Percentiles rank a stretch among this genome's conserved stretches.
These are phyloP conservation scores for Graphilbum ipis-grandicollis DNA, from an alignment of 2,329 filamentous ascomycete species.

Conservation along the genomic window DNA sequence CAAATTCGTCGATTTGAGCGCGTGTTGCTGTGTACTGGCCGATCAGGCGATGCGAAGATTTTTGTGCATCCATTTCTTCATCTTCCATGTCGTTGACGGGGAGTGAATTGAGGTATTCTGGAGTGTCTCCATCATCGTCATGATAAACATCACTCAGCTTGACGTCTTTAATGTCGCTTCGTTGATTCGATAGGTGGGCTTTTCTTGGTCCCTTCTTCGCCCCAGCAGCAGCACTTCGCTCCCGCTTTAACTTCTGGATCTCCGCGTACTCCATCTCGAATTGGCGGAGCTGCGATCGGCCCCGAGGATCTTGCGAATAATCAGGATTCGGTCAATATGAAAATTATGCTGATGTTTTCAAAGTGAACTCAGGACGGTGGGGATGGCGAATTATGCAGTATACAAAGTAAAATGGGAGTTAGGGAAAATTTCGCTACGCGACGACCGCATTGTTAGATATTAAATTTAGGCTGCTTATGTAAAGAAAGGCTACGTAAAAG, in stretches of 20 bases:
- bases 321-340: too few relatives aligned
- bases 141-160: slow-evolving; percentile 75
- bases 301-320: too few relatives aligned
- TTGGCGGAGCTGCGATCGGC: too few relatives aligned
- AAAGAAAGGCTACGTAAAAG: too few relatives aligned
- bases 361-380: too few relatives aligned
- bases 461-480: too few relatives aligned
- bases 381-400: too few relatives aligned
- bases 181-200: not conserved
- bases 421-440: too few relatives aligned
- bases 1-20: slow-evolving; percentile 87
- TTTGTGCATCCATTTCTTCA: slow-evolving; percentile 57
- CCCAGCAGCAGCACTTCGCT: slow-evolving; percentile 70
- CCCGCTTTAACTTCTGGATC: slow-evolving; percentile 75
- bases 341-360: too few relatives aligned
- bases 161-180: slow-evolving; percentile 30
- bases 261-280: slow-evolving; percentile 58
- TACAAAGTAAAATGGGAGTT: too few relatives aligned
- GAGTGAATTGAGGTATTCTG: slow-evolving; percentile 82
- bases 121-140: slow-evolving; percentile 76
- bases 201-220: slow-evolving; percentile 64
- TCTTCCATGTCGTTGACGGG: slow-evolving; percentile 68
- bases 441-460: too few relatives aligned
- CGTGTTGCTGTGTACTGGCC: slow-evolving; percentile 92
- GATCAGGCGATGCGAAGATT: slow-evolving; percentile 61